phyloP scores from a whole-genome alignment of 768 basidiomycete genomes.

The Pulveroboletus sp. region DNA sequence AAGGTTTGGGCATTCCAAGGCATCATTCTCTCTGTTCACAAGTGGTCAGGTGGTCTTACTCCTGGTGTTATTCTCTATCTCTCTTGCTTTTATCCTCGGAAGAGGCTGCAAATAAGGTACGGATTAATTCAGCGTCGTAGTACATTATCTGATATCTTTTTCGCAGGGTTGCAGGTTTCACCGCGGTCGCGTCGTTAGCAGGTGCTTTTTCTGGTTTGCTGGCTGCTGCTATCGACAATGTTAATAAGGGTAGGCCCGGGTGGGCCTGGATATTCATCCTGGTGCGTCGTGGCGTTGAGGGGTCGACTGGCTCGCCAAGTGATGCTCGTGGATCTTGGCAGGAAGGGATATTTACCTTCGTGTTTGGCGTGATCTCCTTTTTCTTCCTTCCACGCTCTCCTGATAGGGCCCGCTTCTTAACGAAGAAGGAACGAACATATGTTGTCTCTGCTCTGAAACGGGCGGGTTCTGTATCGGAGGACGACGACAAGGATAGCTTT shows the following conservation, averaged over 20 bases:
- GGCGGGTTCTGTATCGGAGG: conserved; percentile 34
- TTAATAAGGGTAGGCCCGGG: conserved; percentile 46
- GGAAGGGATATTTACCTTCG: conserved; percentile 61
- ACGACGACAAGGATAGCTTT: conserved; percentile 42
- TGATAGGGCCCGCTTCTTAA: conserved; percentile 46
- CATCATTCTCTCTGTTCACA: no score
- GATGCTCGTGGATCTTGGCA: conserved; percentile 5
- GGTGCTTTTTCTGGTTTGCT: conserved; percentile 63
- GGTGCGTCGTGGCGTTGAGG: conserved; percentile 21
- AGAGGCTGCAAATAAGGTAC: conserved; percentile 23
- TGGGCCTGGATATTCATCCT: conserved; percentile 63
- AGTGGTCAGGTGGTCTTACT: no score
- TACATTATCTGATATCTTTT: conserved; percentile 3
- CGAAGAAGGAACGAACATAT: conserved; percentile 45
- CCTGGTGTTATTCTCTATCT: conserved; percentile 46
- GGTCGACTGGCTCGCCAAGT: background rate
- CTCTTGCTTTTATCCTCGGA: conserved; percentile 43
- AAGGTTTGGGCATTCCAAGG: no score
- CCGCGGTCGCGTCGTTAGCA: conserved; percentile 46
- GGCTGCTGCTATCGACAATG: conserved; percentile 53
- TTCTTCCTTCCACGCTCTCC: conserved; percentile 46
- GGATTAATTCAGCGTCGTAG: background rate
- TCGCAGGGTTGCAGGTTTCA: conserved; percentile 36
- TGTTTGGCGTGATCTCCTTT: conserved; percentile 51
- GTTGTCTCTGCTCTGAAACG: conserved; percentile 29